Percentiles rank a stretch among this genome's conserved stretches.
These are phyloP conservation scores for Dioscorea cayenensis DNA, from an alignment of 116 monocot genomes.

Conservation along the genomic window DNA sequence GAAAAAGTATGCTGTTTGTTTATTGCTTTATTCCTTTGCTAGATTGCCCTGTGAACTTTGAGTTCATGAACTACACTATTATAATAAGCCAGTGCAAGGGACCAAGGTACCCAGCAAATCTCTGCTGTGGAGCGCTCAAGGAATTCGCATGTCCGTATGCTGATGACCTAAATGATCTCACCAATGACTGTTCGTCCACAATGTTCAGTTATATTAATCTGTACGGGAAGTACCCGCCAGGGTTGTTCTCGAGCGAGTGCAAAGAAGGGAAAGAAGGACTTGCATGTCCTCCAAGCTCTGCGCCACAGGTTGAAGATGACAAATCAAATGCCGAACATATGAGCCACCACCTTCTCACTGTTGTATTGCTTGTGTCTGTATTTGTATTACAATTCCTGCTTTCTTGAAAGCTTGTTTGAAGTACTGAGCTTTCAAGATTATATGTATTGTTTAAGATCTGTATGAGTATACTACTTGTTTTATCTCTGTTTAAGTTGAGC, in stretches of 20 bases:
- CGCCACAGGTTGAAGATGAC: neutral
- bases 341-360: neutral
- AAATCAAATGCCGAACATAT: neutral
- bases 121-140: constrained; percentile 18
- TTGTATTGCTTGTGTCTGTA: neutral
- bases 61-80: constrained; percentile 24
- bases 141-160: constrained; percentile 21
- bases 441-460: neutral
- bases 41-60: constrained; percentile 23
- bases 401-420: neutral
- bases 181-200: constrained; percentile 11
- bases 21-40: neutral
- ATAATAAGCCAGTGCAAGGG: constrained; percentile 24
- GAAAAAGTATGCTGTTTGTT: too few species aligned
- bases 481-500: neutral
- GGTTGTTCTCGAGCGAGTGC: constrained; percentile 12
- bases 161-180: constrained; percentile 7
- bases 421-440: neutral
- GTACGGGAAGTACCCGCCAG: constrained; percentile 18
- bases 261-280: constrained; percentile 6
- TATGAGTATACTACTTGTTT: neutral
- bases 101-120: neutral
- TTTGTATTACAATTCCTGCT: neutral
- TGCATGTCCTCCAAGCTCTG: neutral
- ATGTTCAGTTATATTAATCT: constrained; percentile 25